Evolutionary conservation across 2,329 filamentous ascomycete species (phyloP).

Genomic region (Cladophialophora chaetospira): DNA sequence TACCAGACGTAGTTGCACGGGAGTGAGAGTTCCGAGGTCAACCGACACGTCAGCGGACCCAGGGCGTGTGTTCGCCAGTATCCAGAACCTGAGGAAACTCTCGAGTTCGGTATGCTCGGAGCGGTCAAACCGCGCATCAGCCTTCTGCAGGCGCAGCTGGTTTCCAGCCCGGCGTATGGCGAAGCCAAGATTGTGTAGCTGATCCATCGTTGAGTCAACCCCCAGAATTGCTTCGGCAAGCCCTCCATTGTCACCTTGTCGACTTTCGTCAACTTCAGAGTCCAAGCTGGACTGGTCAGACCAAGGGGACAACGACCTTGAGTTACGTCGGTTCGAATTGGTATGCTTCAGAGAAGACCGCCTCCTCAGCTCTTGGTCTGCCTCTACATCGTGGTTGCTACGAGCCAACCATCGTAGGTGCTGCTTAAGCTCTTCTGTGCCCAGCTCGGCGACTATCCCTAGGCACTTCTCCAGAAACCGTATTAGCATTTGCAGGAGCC

Average conservation of each 20-base stretch:
- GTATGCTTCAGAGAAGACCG: neutral
- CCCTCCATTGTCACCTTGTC: neutral
- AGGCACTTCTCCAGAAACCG: neutral
- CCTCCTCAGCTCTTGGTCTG: neutral
- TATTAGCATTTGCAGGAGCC: neutral
- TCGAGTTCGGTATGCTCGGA: neutral
- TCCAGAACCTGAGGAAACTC: neutral
- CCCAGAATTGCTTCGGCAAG: constrained; percentile 1
- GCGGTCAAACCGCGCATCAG: neutral
- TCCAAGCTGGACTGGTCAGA: constrained; percentile 4
- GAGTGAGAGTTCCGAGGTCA: neutral
- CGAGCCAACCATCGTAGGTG: neutral
- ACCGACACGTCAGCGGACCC: too few relatives aligned
- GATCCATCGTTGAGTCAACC: neutral
- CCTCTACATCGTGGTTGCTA: neutral
- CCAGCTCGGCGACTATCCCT: neutral
- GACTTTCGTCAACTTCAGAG: neutral
- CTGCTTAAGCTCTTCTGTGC: neutral
- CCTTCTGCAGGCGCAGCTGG: neutral
- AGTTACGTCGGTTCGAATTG: neutral
- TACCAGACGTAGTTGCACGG: constrained; percentile 4
- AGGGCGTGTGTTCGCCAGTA: neutral
- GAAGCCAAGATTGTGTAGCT: constrained; percentile 1
- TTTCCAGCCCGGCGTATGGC: constrained; percentile 1
- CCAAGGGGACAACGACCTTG: constrained; percentile 8